Percentiles rank a stretch among this genome's conserved stretches.
Conservation (phyloP, 2,329 filamentous ascomycete species). For the Dryadomyces quercivorus region DNA sequence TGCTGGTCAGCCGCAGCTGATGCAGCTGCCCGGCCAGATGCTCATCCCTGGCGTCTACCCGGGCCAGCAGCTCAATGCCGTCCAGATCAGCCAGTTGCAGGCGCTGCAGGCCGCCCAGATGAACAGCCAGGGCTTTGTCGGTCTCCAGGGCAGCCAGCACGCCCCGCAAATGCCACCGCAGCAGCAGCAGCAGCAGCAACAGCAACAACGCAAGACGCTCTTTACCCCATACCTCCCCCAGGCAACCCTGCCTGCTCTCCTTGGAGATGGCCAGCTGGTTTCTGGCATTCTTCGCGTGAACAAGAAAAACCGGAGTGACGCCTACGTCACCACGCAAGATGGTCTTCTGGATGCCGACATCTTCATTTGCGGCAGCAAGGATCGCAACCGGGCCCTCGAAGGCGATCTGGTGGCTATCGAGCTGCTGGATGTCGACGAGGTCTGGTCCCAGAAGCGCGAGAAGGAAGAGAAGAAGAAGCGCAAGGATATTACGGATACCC, state of each 20-base stretch:
- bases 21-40: slow-evolving; percentile 79
- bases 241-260: slow-evolving; percentile 78
- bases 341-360: slow-evolving; percentile 87
- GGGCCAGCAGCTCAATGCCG: slow-evolving; percentile 70
- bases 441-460: slow-evolving; percentile 97
- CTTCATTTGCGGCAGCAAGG: slow-evolving; percentile 98
- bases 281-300: slow-evolving; percentile 95
- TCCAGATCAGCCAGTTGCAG: slow-evolving; percentile 84
- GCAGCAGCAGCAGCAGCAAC: slow-evolving; percentile 56
- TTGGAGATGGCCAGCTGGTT: slow-evolving; percentile 86
- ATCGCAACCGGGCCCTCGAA: slow-evolving; percentile 91
- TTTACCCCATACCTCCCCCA: slow-evolving; percentile 97
- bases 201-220: slow-evolving; percentile 92
- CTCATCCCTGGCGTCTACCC: slow-evolving; percentile 75
- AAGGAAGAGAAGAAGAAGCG: slow-evolving; percentile 99
- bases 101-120: slow-evolving; percentile 83
- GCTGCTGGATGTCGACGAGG: slow-evolving; percentile 92
- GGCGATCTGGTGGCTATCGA: slow-evolving; percentile 93
- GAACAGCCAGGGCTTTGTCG: slow-evolving; percentile 61
- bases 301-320: slow-evolving; percentile 99
- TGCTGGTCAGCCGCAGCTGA: slow-evolving; percentile 70
- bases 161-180: slow-evolving; percentile 38
- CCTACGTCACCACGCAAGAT: slow-evolving; percentile 90
- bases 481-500: slow-evolving; percentile 93
- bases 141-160: slow-evolving; percentile 59